Evolutionary conservation across 2,329 filamentous ascomycete genomes (phyloP).

Genomic region (Pseudocercospora macadamiae): DNA sequence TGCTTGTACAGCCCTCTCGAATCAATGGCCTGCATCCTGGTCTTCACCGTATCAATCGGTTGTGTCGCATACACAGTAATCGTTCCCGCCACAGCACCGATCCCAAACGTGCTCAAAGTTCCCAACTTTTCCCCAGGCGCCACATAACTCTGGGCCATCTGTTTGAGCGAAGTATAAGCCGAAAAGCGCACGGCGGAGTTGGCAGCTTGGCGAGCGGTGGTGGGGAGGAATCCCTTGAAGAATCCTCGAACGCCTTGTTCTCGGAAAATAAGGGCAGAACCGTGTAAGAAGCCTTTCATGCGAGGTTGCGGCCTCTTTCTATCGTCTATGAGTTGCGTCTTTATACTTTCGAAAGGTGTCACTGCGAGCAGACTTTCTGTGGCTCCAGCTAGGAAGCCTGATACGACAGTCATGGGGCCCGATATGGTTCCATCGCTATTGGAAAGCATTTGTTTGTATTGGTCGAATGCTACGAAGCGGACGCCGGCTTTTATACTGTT

Average conservation of each 20-base stretch:
- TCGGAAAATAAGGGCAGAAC: constrained; percentile 80
- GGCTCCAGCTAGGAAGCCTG: constrained; percentile 90
- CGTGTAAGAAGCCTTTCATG: constrained; percentile 89
- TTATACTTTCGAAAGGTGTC: constrained; percentile 96
- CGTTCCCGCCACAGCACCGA: constrained; percentile 84
- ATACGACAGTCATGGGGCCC: constrained; percentile 86
- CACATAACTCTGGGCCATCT: constrained; percentile 89
- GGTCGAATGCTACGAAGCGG: constrained; percentile 94
- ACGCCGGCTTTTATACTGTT: constrained; percentile 97
- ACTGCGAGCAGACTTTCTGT: constrained; percentile 93
- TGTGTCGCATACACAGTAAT: constrained; percentile 81
- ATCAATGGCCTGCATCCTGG: constrained; percentile 93
- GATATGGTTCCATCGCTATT: constrained; percentile 87
- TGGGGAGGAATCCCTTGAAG: constrained; percentile 95
- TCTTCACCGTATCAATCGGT: constrained; percentile 92
- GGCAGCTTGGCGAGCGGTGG: constrained; percentile 89
- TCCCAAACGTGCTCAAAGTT: constrained; percentile 81
- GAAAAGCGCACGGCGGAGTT: constrained; percentile 92
- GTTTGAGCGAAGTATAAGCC: constrained; percentile 90
- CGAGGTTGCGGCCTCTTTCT: constrained; percentile 83
- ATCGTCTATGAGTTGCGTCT: constrained; percentile 98
- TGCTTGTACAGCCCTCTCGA: constrained; percentile 81
- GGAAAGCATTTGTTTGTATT: constrained; percentile 81
- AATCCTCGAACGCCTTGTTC: constrained; percentile 90
- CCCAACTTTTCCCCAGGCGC: constrained; percentile 94